A percentile compares a stretch with the other conserved stretches of the same genome.
These are phyloP conservation scores for Entelexis paramagnoliae DNA, from an alignment of 1,139 yeast genomes.

Conservation along the genomic window DNA sequence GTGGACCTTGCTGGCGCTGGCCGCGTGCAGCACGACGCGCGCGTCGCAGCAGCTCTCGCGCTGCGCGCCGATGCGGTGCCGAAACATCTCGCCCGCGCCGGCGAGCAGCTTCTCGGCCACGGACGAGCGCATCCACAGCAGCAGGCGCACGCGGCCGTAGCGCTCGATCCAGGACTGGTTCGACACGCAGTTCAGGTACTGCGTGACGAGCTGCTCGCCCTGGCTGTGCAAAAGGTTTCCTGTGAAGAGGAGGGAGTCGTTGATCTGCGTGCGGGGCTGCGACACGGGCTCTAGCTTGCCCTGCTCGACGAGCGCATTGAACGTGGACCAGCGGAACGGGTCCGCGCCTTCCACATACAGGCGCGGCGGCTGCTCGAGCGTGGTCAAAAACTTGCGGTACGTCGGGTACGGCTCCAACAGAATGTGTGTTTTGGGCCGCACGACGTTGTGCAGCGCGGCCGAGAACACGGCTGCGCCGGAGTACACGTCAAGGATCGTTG, in stretches of 20 bases:
- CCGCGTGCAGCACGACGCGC: conserved; percentile 36
- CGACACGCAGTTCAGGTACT: conserved; percentile 62
- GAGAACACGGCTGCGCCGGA: conserved; percentile 42
- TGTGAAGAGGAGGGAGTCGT: conserved; percentile 51
- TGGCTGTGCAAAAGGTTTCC: conserved; percentile 52
- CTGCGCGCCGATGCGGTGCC: conserved; percentile 52
- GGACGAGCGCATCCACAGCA: conserved; percentile 48
- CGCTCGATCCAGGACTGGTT: conserved; percentile 65
- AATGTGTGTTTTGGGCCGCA: conserved; percentile 52
- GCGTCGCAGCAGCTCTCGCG: conserved; percentile 51
- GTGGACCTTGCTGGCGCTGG: conserved; percentile 25
- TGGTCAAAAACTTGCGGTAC: conserved; percentile 27
- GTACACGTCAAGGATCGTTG: conserved; percentile 58
- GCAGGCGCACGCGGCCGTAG: conserved; percentile 64
- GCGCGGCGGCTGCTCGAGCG: conserved; percentile 19
- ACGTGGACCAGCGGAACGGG: conserved; percentile 62
- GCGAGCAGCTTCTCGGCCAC: conserved; percentile 57
- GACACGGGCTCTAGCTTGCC: conserved; percentile 37
- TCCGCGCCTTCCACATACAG: conserved; percentile 28
- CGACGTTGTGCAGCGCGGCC: conserved; percentile 43
- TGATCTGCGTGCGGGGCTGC: conserved; percentile 40
- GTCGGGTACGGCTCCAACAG: conserved; percentile 45
- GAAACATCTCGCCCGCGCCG: conserved; percentile 36
- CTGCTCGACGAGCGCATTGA: conserved; percentile 36
- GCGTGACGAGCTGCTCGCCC: conserved; percentile 65